Evolutionary conservation across 2,329 filamentous ascomycete species (phyloP).

Genomic region (Fusarium sp.): DNA sequence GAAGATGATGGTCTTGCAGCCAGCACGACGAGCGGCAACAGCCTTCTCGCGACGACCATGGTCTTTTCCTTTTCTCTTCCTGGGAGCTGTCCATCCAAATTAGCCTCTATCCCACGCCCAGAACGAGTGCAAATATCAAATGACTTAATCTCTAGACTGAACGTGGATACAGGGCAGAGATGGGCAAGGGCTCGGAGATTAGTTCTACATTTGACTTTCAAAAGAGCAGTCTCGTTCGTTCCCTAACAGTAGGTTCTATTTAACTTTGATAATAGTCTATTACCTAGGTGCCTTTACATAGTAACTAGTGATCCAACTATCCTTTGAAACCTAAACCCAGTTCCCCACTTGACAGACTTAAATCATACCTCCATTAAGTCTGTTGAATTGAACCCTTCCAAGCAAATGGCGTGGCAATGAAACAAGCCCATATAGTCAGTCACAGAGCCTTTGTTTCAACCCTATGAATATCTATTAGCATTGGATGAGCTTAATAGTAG

Average conservation of each 20-base stretch:
- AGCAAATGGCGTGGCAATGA: neutral
- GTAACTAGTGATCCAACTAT: neutral
- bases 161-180: neutral
- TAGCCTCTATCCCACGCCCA: neutral
- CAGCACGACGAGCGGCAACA: conserved; percentile 90
- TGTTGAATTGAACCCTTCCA: neutral
- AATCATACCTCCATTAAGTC: neutral
- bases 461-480: neutral
- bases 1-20: conserved; percentile 94
- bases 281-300: neutral
- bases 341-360: neutral
- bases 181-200: neutral
- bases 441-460: neutral
- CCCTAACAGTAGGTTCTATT: neutral
- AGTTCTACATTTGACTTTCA: neutral
- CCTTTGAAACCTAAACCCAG: neutral
- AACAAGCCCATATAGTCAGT: neutral
- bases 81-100: neutral
- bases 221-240: neutral
- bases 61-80: neutral
- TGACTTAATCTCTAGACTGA: neutral
- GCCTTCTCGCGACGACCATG: conserved; percentile 92
- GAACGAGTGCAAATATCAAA: neutral
- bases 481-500: too few relatives aligned
- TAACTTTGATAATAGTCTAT: neutral